Base-by-base conservation (phyloP, 2,329 filamentous ascomycete genomes). In the Aquanectria penicillioides region DNA sequence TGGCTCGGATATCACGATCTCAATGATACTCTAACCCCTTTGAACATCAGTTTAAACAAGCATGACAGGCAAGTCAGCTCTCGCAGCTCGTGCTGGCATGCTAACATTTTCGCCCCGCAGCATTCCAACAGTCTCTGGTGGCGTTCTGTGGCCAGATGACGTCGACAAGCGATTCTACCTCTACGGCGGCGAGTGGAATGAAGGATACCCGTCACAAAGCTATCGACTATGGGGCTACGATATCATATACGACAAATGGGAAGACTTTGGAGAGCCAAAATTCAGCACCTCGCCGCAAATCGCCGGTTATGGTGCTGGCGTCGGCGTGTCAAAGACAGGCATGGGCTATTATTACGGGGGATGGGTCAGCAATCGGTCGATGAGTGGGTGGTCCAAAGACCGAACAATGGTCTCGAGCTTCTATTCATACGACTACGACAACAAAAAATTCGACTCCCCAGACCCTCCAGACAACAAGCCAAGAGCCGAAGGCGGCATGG, bases 101-200 rank as follows among this genome's bases (percentile, higher is more conserved):
- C 13, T 48, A n/a, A 47, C 23, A 1, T 10, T n/a, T 18, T 31
- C 8, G 2, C 8, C 18, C 5, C 71, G 72, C 13, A 78, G 80
- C 6, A 77, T 88, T 12, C 86, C 86, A 0, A 69, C 47, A 26
- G 69, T 70, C 2, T 53, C 70, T 41, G 78, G 78, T 20, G 78
- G 77, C 28, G 68, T 80, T 5, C 71, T 88, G 6, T 89, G 86
- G 86, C 75, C 78, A 6, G 86, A 89, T 68, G 73, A 80, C 25
- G 78, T 85, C 15, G 88, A 89, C 72, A 87, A 87, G 67, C 77
- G 81, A 36, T 80, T 89, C 51, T 88, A 86, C 67, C 75, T 85
- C 2, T 89, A 83, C 66, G 86, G 86, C 18, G 86, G 86, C 34
- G 81, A 87, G 58, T 85, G 81, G 65, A 84, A 80, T 64, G 37